These are phyloP conservation scores for Lophiotrema nucula DNA, from an alignment of 495 filamentous ascomycete species.

Conservation along the genomic window DNA sequence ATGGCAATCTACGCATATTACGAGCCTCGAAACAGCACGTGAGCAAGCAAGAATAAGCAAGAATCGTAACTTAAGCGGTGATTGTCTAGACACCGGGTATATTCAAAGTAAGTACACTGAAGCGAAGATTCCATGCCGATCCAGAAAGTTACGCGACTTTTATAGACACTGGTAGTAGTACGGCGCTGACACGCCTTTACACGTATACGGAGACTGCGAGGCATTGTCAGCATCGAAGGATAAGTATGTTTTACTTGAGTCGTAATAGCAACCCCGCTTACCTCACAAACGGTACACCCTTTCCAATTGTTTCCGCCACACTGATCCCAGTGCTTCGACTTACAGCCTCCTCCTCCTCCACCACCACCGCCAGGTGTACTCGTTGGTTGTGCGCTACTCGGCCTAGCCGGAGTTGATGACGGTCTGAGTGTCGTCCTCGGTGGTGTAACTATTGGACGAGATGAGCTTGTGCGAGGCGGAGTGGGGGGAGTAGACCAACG, in stretches of 20 bases:
- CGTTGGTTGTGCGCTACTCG: constrained; percentile 13
- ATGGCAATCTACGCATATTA: too few species aligned
- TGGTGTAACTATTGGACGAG: background rate
- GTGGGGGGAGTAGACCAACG: background rate
- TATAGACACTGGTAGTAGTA: constrained; percentile 12
- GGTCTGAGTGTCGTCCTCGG: background rate
- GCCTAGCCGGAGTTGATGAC: background rate
- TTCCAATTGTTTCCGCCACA: constrained; percentile 32
- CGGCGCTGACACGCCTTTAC: constrained; percentile 7
- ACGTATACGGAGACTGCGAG: background rate
- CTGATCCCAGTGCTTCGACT: constrained; percentile 29
- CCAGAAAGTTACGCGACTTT: background rate
- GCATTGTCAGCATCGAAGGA: background rate
- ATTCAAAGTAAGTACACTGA: background rate
- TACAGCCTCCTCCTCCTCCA: constrained; percentile 17
- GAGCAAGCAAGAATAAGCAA: too few species aligned
- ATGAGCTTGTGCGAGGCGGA: constrained; percentile 3
- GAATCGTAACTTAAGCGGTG: too few species aligned
- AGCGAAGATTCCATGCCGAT: background rate
- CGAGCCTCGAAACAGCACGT: too few species aligned
- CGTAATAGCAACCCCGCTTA: background rate
- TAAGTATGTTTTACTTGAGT: background rate
- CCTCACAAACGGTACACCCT: constrained; percentile 25
- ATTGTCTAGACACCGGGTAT: background rate
- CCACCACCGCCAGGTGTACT: constrained; percentile 9